These are phyloP conservation scores for Gonium pectorale DNA, from an alignment of 139 green algal genomes.

Conservation along the genomic window DNA sequence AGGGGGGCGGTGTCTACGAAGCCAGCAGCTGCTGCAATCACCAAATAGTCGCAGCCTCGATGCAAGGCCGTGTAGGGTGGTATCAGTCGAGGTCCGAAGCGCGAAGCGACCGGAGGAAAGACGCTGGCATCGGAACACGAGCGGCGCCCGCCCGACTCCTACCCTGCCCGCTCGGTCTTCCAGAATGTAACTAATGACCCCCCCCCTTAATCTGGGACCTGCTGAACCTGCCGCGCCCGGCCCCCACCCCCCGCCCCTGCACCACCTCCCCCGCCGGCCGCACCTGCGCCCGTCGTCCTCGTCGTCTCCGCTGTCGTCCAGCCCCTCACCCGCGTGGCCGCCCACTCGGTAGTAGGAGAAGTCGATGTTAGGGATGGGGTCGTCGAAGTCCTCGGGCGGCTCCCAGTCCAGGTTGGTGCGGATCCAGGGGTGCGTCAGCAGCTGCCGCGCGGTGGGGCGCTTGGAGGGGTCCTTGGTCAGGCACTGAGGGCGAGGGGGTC, in stretches of 20 bases:
- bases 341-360: slow-evolving; percentile 41
- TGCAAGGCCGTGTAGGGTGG: too few species aligned
- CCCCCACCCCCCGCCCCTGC: too few species aligned
- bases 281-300: slow-evolving; percentile 29
- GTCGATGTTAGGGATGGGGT: slow-evolving; percentile 53
- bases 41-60: too few species aligned
- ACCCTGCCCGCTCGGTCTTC: too few species aligned
- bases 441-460: slow-evolving; percentile 70
- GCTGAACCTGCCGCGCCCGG: not conserved
- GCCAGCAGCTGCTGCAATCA: too few species aligned
- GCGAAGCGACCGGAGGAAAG: too few species aligned
- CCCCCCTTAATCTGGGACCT: too few species aligned
- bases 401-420: slow-evolving; percentile 47
- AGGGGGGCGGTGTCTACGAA: too few species aligned
- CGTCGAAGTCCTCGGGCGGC: slow-evolving; percentile 50
- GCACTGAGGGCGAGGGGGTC: slow-evolving; percentile 69
- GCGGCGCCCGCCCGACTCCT: too few species aligned
- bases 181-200: too few species aligned
- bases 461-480: slow-evolving; percentile 69
- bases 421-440: slow-evolving; percentile 83
- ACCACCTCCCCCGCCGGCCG: not conserved
- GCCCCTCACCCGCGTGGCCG: not conserved
- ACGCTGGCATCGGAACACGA: too few species aligned
- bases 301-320: slow-evolving; percentile 4
- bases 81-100: too few species aligned